phyloP scores from a whole-genome alignment of 768 basidiomycete species.

The Saitozyma podzolica region DNA sequence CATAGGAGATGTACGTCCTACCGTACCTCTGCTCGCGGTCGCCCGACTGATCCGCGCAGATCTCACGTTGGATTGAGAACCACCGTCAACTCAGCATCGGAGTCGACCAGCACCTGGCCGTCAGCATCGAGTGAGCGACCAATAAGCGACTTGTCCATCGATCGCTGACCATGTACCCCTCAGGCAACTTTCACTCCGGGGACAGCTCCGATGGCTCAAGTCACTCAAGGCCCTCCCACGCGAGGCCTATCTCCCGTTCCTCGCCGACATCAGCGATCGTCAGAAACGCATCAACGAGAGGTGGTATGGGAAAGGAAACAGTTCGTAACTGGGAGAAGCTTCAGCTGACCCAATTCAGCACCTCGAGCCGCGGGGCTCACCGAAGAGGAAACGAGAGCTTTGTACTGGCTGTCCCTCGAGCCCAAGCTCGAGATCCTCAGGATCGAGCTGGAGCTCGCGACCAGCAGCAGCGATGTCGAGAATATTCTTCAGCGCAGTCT shows the following conservation, averaged over 20 bases:
- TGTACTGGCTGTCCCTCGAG: slow-evolving; percentile 8
- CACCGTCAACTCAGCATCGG: slow-evolving; percentile 12
- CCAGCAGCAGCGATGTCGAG: background rate
- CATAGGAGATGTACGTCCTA: background rate
- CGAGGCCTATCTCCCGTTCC: too few relatives aligned
- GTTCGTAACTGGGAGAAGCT: background rate
- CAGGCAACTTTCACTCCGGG: background rate
- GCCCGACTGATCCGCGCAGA: slow-evolving; percentile 2
- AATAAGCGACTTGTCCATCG: background rate
- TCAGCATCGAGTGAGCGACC: slow-evolving; percentile 12
- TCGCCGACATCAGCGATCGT: too few relatives aligned
- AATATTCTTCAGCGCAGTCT: background rate
- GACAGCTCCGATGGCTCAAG: background rate
- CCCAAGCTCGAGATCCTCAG: background rate
- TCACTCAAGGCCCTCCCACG: background rate
- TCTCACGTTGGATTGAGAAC: slow-evolving; percentile 9
- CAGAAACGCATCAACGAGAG: background rate
- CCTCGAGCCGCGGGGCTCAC: too few relatives aligned
- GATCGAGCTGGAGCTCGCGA: background rate
- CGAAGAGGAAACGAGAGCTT: background rate
- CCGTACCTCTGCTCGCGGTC: background rate
- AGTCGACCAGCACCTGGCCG: slow-evolving; percentile 17
- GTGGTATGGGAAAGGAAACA: background rate
- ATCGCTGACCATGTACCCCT: background rate
- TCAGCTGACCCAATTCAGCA: background rate